These are phyloP conservation scores for Evernia prunastri DNA, from an alignment of 495 filamentous ascomycete genomes.

Conservation along the genomic window DNA sequence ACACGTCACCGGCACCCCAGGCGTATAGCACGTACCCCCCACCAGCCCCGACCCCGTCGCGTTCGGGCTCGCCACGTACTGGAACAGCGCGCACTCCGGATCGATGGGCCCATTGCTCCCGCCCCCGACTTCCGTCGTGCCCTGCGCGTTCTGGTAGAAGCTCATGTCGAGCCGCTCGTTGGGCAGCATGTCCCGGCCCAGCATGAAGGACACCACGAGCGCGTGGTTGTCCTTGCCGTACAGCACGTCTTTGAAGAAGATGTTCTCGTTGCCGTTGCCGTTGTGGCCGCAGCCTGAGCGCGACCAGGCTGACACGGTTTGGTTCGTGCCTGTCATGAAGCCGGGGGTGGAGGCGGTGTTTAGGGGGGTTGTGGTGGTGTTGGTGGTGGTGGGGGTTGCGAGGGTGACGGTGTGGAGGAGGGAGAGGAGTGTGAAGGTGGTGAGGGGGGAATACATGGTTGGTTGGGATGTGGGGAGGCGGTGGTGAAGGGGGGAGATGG, in stretches of 20 bases:
- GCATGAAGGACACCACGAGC: conserved; percentile 3
- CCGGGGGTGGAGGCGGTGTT: background rate
- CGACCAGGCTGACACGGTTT: background rate
- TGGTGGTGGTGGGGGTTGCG: background rate
- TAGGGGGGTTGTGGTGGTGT: background rate
- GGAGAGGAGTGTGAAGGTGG: background rate
- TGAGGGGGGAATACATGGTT: background rate
- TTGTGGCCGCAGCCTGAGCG: background rate
- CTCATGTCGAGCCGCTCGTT: background rate
- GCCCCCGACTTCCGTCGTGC: background rate
- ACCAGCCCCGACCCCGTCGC: background rate
- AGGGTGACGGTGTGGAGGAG: background rate
- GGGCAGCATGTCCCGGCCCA: background rate
- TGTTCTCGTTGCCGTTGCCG: background rate
- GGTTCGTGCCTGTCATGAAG: background rate
- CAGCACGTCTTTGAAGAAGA: background rate
- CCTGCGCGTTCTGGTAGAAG: background rate
- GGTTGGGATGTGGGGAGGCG: no score
- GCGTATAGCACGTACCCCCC: background rate
- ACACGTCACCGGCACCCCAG: background rate
- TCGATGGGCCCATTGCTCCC: background rate
- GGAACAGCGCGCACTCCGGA: background rate
- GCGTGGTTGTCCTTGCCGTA: background rate
- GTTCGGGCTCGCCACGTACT: background rate
- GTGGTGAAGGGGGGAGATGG: no score